Base-by-base conservation (phyloP, 2,329 filamentous ascomycete species). In the Malbranchea cinnamomea region DNA sequence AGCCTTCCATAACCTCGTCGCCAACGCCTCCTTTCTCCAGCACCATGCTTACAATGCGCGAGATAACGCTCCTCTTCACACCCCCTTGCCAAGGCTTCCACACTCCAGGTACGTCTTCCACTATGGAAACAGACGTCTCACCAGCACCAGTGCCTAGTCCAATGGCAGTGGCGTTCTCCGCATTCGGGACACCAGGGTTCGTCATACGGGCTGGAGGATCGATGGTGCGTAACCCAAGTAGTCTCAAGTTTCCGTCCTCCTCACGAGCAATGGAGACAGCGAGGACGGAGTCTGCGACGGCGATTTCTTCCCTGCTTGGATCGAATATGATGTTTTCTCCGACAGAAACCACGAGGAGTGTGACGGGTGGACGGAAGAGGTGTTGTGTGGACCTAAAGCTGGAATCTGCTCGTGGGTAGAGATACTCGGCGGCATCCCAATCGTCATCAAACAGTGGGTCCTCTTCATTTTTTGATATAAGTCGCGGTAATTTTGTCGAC, bases 361-460 rank as follows among this genome's bases (percentile, higher is more conserved):
- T 94, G 33, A 98, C 71, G 0, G 89, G 84, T 4, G 89, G 89
- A 28, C 76, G 70, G 18, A 63, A 50, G 26, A 49, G 43, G 23
- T 48, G 39, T 16, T 20, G 23, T 11, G 49, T 42, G 13, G 44
- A 38, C 3, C 35, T 23, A 3, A 36, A 30, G n/a, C 37, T 34
- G 4, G 42, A 38, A 15, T 33, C 33, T 15, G 40, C 31, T 20
- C 65, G 67, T 1, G 74, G 68, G 58, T 91, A 98, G 17, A 98
- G 62, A 34, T 74, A 75, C 11, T 72, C 67, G 1, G 84, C 75
- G 10, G 78, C 79, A 40, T 79, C 82, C 89, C 89, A 98, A 60
- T 98, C 89, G 57, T 98, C 89, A 59, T 94, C 79, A 57, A 98
- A 98, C 50, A 94, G 75, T 8, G 89, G 89, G 45, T 98, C 89